Conservation (phyloP, 225 moss, liverwort and hornwort genomes). For the Antitrichia curtipendula region DNA sequence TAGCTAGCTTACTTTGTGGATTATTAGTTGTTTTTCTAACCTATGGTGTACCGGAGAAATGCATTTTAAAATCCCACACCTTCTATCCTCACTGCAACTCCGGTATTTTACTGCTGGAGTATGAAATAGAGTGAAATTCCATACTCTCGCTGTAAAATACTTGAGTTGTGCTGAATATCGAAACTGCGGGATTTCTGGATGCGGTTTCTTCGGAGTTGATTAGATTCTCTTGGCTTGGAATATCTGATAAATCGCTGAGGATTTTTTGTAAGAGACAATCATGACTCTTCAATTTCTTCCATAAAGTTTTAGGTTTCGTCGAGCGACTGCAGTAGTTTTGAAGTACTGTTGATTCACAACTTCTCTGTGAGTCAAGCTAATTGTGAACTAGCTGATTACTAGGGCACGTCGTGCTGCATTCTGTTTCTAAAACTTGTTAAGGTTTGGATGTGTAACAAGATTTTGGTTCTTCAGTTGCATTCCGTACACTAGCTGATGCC, state of each 20-base stretch:
- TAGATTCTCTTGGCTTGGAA: background rate
- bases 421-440: too few relatives aligned
- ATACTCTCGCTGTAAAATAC: background rate
- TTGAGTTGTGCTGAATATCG: background rate
- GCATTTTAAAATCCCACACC: background rate
- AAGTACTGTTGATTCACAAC: background rate
- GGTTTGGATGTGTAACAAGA: background rate
- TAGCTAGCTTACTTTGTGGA: background rate
- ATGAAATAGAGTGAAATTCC: background rate
- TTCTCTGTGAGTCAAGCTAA: too few relatives aligned
- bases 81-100: background rate
- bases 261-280: background rate
- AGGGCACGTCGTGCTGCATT: too few relatives aligned
- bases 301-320: background rate
- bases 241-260: background rate
- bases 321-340: background rate
- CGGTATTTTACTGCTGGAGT: background rate
- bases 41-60: background rate
- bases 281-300: background rate
- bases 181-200: background rate
- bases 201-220: background rate
- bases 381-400: too few relatives aligned
- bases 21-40: background rate
- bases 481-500: background rate
- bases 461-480: background rate